Evolutionary conservation across 345 rosid species (phyloP).

Genomic region (Turritis glabra): DNA sequence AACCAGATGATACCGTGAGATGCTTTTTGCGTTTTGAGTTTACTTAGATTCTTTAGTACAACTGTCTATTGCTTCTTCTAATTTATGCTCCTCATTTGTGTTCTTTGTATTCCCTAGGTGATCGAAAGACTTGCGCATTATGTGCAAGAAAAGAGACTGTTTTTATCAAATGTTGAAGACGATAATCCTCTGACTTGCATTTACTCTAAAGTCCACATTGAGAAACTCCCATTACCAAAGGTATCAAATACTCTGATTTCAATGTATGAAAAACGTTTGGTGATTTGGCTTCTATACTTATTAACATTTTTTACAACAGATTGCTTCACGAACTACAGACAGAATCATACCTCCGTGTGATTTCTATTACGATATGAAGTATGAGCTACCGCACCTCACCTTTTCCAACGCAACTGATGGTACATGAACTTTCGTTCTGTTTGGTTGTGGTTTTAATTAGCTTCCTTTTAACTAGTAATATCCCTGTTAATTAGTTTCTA

Average conservation of each 20-base stretch:
- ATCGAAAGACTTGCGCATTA: conserved; percentile 24
- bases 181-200: conserved; percentile 50
- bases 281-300: neutral
- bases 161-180: conserved; percentile 45
- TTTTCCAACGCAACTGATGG: neutral
- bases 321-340: conserved; percentile 29
- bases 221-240: conserved; percentile 32
- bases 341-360: conserved; percentile 34
- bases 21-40: neutral
- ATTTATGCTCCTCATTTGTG: neutral
- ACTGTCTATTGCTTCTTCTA: neutral
- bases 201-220: conserved; percentile 29
- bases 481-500: neutral
- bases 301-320: conserved; percentile 11
- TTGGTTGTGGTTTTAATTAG: neutral
- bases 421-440: neutral
- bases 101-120: conserved; percentile 27
- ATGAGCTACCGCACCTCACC: neutral
- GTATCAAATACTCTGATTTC: conserved; percentile 9
- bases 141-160: conserved; percentile 38
- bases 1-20: conserved; percentile 48
- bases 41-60: neutral
- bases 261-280: neutral
- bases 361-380: conserved; percentile 44
- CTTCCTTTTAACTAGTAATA: neutral